Base-by-base conservation (phyloP, 805 yeast species). In the Wilhelminamyces savonicus region DNA sequence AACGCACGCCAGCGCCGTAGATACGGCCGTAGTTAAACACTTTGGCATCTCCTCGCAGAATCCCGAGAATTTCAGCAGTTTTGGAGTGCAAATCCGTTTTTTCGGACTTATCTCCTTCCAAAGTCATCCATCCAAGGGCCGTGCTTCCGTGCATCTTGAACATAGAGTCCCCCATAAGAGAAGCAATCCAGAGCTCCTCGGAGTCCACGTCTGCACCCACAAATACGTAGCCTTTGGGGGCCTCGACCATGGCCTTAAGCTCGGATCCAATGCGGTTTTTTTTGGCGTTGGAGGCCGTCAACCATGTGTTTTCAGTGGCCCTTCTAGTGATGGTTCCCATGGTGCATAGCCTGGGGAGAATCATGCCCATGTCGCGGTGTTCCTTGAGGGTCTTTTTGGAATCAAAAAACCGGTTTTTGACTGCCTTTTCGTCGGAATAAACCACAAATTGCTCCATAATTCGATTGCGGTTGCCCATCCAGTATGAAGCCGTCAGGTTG, bases 121-220 rank as follows among this genome's bases (percentile, higher is more conserved):
- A 66, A 2, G 97, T 88, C 99, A 92, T 94, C 98, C 98, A 94
- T 0, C 97, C 97, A 31, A 94, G 71, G 0, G 97, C 95, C 0
- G 97, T 86, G 10, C 94, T 94, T 5, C 98, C 99, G 54, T 92
- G 99, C 15, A 83, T 62, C 20, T 80, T 75, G 56, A 90, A 85
- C 30, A 80, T 74, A 0, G 97, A 79, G 52, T 92, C 99, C 3
- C 98, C 97, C 19, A 90, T 78, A 15, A 94, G 60, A 13, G 96
- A 82, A 0, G 98, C 98, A 42, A 92, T 92, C 99, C 99, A 92
- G 24, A 92, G 66, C 50, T 92, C 99, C 50, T 92, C 98, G 22
- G 96, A 85, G 55, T 92, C 99, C 7, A 92, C 99, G 63, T 92
- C 99, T 0, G 99, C 99, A 7, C 99, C 99, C 7, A 92, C 95